Evolutionary conservation across 1,139 yeast genomes (phyloP), one percentile per base, ranked within the genome.

Genomic region (Yamadazyma triangularis): DNA sequence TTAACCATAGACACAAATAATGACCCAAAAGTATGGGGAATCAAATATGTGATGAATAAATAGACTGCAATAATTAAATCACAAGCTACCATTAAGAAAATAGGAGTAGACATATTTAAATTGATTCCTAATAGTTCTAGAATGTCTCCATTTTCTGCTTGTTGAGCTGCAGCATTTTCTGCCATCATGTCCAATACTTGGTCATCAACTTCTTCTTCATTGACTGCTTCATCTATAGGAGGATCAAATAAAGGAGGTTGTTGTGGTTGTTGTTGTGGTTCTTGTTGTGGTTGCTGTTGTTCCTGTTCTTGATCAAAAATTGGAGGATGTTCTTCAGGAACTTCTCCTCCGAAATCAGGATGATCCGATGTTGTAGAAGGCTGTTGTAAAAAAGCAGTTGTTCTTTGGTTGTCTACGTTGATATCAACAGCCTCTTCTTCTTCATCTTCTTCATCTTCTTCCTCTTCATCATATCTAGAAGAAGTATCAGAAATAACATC

Each of bases 21-120:
- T 30, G 52, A 60, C 4, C 85, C 85, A 9, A 73, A 32, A 25
- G 69, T 43, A 5, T 78, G 73, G 1, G 88, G 88, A 2, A 77
- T 41, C 23, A 73, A 58, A 45, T 78, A 80, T 3, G 76, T 59
- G 5, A 64, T 32, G 22, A 71, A 58, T 28, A 78, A 47, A 32
- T 69, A 71, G 2, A 60, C 51, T 0, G 70, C 50, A 6, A 74
- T 58, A 14, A 73, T 52, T 2, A 64, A 43, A 38, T 77, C 70
- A 22, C 74, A 58, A 18, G 64, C 26, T 2, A 55, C 27, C 60
- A 64, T 55, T 20, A 65, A 47, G 19, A 58, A 42, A 4, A 68
- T 32, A 0, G 74, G 74, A 4, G 70, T 59, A 10, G 50, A 42
- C 13, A 64, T 30, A 30, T 60, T 56, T 31, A 66, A 48, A 24